phyloP scores from a whole-genome alignment of 805 yeast species.

The Candida endomychidarum region DNA sequence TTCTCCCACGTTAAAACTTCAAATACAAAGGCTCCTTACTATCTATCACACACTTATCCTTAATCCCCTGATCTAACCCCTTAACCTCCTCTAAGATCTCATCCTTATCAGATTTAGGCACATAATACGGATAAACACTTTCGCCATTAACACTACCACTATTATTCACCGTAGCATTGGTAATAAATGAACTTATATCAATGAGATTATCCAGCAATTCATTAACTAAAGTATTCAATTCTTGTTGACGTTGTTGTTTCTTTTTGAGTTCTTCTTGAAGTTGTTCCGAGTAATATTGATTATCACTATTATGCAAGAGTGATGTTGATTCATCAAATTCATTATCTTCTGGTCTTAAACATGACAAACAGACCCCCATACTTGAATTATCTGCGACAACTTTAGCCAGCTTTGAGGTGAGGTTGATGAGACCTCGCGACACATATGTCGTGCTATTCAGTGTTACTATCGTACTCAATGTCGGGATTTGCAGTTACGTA shows the following conservation, averaged over 20 bases:
- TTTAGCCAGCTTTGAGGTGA: too few relatives aligned
- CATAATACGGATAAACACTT: constrained; percentile 23
- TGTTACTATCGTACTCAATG: too few relatives aligned
- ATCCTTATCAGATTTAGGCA: constrained; percentile 24
- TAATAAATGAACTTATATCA: constrained; percentile 36
- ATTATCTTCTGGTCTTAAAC: constrained; percentile 39
- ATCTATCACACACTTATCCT: constrained; percentile 18
- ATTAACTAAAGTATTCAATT: constrained; percentile 46
- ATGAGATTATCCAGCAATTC: constrained; percentile 39
- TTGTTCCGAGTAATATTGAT: constrained; percentile 24
- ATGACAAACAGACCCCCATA: constrained; percentile 54
- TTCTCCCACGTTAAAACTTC: constrained; percentile 23
- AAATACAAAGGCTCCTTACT: constrained; percentile 23
- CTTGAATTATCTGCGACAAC: too few relatives aligned
- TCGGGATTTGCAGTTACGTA: too few relatives aligned
- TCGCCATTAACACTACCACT: constrained; percentile 10
- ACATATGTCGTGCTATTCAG: too few relatives aligned
- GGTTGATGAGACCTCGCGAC: too few relatives aligned
- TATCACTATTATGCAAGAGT: constrained; percentile 26
- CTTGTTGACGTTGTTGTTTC: constrained; percentile 48
- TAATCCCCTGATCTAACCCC: constrained; percentile 17
- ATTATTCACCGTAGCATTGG: constrained; percentile 4
- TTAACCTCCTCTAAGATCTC: constrained; percentile 23
- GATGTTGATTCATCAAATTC: constrained; percentile 42
- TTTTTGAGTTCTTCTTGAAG: constrained; percentile 37